Conservation (phyloP, 208 protist species). For the Crithidia expoeki region DNA sequence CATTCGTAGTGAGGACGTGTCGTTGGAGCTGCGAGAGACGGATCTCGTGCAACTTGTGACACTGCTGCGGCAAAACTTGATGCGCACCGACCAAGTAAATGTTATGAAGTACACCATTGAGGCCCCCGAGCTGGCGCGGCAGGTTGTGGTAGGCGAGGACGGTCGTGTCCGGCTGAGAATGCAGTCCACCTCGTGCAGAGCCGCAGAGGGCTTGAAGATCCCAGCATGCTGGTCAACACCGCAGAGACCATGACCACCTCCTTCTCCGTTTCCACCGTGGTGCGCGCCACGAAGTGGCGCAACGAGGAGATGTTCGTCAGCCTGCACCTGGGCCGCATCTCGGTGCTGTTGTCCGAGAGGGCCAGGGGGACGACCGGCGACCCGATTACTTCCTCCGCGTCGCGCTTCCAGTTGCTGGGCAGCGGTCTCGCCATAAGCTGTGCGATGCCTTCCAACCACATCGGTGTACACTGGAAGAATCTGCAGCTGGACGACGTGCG, state of each 20-base stretch:
- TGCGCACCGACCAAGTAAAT: constrained; percentile 33
- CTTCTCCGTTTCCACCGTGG: constrained; percentile 15
- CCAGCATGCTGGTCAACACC: constrained; percentile 2
- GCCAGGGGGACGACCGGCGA: constrained; percentile 4
- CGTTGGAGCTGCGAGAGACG: constrained; percentile 42
- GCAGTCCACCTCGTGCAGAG: neutral
- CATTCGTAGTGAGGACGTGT: constrained; percentile 55
- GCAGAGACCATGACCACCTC: constrained; percentile 2
- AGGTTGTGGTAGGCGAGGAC: constrained; percentile 14
- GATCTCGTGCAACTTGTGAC: constrained; percentile 66
- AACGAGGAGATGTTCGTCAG: constrained; percentile 22
- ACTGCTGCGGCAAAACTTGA: constrained; percentile 67
- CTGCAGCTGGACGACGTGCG: constrained; percentile 67
- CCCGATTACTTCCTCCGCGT: neutral
- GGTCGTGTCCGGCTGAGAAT: constrained; percentile 1
- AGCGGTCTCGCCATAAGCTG: constrained; percentile 25
- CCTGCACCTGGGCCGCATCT: constrained; percentile 29
- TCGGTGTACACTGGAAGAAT: constrained; percentile 54
- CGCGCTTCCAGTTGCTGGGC: constrained; percentile 33
- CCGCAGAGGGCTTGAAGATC: neutral
- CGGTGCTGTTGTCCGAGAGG: constrained; percentile 31
- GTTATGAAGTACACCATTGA: constrained; percentile 25
- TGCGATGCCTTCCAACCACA: constrained; percentile 30
- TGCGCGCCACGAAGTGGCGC: constrained; percentile 4
- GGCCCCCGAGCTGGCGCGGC: constrained; percentile 9